A percentile compares a stretch with the other conserved stretches of the same genome.
Conservation (phyloP, 139 green algal species). For the Haematococcus lacustris region DNA sequence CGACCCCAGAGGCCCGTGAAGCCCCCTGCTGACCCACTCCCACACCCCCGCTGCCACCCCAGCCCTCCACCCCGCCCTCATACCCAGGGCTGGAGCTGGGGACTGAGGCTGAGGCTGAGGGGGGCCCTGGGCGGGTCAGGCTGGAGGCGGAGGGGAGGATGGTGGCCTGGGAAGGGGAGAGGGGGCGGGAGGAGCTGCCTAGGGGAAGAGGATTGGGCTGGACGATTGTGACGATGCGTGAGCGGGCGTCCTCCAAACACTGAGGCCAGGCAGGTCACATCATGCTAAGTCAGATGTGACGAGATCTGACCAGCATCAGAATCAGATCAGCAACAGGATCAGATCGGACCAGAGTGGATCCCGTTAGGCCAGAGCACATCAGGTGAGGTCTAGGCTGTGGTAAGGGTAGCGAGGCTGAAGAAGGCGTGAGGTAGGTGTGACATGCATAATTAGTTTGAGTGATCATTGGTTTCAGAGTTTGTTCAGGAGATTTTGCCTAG, state of each 20-base stretch:
- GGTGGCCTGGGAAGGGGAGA: background rate
- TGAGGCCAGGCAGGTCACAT: slow-evolving; percentile 18
- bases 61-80: background rate
- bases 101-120: background rate
- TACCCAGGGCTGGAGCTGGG: background rate
- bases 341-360: background rate
- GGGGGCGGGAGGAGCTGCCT: too few species aligned
- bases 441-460: too few species aligned
- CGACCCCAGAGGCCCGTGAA: too few species aligned
- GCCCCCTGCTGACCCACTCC: too few species aligned
- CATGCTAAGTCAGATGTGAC: too few species aligned
- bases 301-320: slow-evolving; percentile 12
- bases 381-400: background rate
- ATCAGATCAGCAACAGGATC: background rate
- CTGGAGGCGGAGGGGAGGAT: too few species aligned
- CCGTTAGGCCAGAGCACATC: background rate
- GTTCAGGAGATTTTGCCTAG: too few species aligned
- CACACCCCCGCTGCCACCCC: background rate
- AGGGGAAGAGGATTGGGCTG: too few species aligned
- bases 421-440: background rate
- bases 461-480: too few species aligned
- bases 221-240: slow-evolving; percentile 23
- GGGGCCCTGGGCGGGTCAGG: background rate
- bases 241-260: slow-evolving; percentile 23
- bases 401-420: background rate